phyloP scores from a whole-genome alignment of 2,329 filamentous ascomycete genomes.

The Colletotrichum cuscutae region DNA sequence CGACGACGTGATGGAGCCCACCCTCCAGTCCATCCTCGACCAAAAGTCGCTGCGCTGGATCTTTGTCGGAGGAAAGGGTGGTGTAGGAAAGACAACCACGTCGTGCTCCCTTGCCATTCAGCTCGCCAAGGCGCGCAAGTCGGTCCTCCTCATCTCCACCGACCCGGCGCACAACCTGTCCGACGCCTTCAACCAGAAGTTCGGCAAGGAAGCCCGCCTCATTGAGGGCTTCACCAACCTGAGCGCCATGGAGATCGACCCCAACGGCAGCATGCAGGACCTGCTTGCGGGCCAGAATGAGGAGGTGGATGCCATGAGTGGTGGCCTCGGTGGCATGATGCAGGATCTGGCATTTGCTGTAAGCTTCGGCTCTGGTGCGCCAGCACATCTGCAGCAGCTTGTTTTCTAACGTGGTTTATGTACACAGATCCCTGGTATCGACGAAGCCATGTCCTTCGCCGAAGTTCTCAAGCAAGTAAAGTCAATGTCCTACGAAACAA shows the following conservation, averaged over 20 bases:
- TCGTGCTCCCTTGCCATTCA: conserved; percentile 98
- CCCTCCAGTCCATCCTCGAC: conserved; percentile 93
- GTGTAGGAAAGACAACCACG: conserved; percentile 99
- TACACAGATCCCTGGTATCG: conserved; percentile 92
- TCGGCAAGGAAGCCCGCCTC: conserved; percentile 96
- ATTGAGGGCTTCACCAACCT: conserved; percentile 93
- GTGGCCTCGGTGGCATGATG: conserved; percentile 93
- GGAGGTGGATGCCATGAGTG: conserved; percentile 73
- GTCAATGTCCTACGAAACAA: conserved; percentile 97
- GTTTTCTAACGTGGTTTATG: background rate
- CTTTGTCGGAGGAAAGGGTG: conserved; percentile 98
- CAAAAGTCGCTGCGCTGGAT: conserved; percentile 98
- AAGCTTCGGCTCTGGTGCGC: conserved; percentile 46
- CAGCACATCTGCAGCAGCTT: background rate
- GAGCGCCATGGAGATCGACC: conserved; percentile 99
- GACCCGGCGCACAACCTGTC: conserved; percentile 98
- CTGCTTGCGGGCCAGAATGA: conserved; percentile 82
- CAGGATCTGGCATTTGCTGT: conserved; percentile 97
- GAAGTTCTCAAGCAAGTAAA: conserved; percentile 99
- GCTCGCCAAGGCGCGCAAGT: conserved; percentile 93
- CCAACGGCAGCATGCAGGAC: conserved; percentile 97
- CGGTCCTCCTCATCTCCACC: conserved; percentile 96
- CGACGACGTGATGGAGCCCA: conserved; percentile 83
- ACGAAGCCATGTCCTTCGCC: conserved; percentile 99
- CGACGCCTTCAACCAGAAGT: conserved; percentile 98